Evolutionary conservation across 176 grass and related monocot genomes (phyloP), one percentile per base, ranked within the genome.

Genomic region (Dactylis glomerata): DNA sequence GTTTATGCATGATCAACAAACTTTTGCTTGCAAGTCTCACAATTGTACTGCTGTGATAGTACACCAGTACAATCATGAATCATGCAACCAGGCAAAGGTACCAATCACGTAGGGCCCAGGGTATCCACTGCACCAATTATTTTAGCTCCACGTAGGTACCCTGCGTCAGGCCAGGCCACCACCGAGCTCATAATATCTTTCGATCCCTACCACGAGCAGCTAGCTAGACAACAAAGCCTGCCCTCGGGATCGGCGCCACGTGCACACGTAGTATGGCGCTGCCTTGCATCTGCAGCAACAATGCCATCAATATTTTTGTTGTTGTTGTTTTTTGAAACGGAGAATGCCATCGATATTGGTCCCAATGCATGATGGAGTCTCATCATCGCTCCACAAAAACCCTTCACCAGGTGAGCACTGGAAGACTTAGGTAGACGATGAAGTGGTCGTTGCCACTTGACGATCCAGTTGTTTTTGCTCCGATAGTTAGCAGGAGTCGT

Each of bases 141-240:
- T 86, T 86, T 83, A 54, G 65, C 74, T 83, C 88, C 84, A 90
- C 88, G 64, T 10, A 42, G 9, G 41, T 90, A 44, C 37, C 37
- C 11, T 70, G 36, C 5, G 22, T 17, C 37, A 79, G 19, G 51
- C 13, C 32, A 23, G 22, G 4, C 0, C 67, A 34, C 23, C 69
- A 4, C n/a, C 37, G 11, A 26, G 10, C 82, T 36, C 30, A 70
- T 24, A 72, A 15, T 70, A 70, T 26, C 68, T 70, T 49, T 8
- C 54, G 54, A 23, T 51, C 41, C 51, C 10, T 9, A 13, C 0
- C 16, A 17, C n/a, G 5, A 17, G n/a, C n/a, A n/a, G 41, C 20
- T 26, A 26, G 81, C 23, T 15, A 70, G 40, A 51, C 83, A 72
- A 62, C 77, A 49, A 59, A 33, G 0, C 2, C 5, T 2, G 40